These are phyloP conservation scores for Syzygium grande DNA, from an alignment of 345 rosid genomes.

Conservation along the genomic window DNA sequence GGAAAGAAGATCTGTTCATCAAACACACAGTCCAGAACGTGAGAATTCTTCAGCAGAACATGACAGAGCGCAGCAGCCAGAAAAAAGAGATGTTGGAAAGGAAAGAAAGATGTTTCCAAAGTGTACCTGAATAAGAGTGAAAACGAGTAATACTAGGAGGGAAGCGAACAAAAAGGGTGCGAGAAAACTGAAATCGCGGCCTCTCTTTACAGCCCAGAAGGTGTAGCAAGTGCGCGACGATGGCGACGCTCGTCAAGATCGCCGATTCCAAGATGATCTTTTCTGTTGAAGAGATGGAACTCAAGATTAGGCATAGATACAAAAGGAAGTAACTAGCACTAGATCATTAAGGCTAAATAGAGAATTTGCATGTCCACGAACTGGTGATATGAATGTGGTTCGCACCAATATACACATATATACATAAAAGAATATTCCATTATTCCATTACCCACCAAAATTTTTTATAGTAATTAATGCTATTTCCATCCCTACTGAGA, in stretches of 20 bases:
- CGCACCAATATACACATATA: background rate
- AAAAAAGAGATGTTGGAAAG: background rate
- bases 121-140: constrained; percentile 20
- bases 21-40: background rate
- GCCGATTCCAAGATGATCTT: constrained; percentile 46
- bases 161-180: constrained; percentile 59
- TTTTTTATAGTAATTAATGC: no score
- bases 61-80: background rate
- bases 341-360: background rate
- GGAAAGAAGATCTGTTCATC: constrained; percentile 7
- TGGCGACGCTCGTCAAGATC: constrained; percentile 39
- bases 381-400: background rate
- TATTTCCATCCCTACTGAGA: no score
- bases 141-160: constrained; percentile 30
- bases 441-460: background rate
- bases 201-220: constrained; percentile 60
- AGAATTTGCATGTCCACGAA: background rate
- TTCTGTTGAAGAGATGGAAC: constrained; percentile 19
- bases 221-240: constrained; percentile 54
- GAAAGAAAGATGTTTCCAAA: background rate
- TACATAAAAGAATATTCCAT: background rate
- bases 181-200: constrained; percentile 56
- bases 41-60: background rate
- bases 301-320: background rate
- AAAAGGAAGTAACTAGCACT: background rate